Base-by-base conservation (phyloP, 306 rosid genomes). In the Benincasa hispida region DNA sequence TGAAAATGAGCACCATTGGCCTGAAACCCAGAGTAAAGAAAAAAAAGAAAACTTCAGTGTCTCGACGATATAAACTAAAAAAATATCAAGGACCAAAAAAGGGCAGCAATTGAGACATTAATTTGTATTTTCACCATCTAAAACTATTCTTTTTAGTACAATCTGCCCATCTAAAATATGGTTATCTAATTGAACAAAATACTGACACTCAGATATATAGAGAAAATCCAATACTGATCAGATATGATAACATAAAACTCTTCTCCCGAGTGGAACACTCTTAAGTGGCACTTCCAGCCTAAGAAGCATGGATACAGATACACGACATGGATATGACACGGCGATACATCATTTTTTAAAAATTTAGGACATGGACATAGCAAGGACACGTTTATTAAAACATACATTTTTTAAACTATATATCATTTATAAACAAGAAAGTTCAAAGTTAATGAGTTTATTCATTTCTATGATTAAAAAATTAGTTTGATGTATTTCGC, bases 1-100 rank as follows among this genome's bases (percentile, higher is more conserved):
- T 86, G 96, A 67, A 30, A 80, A 79, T 87, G 84, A 78, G 86
- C 62, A 79, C 92, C 90, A 81, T 85, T 88, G 7, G 90, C 82
- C 98, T 93, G 85, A 32, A 39, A 78, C 22, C 11, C 68, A 61
- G n/a, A n/a, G 39, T 30, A 14, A 42, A 25, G 19, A 18, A 2
- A 22, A n/a, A 12, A 30, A 53, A 50, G n/a, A 17, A 12, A 61
- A 27, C 22, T 15, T 61, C 68, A 72, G 27, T 27, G 25, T 78
- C 54, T n/a, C 68, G 1, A 61, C 13, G 0, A 61, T 41, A 61
- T 61, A 61, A 61, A 14, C 21, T 28, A 27, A 13, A 5, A 61
- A 7, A 6, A 9, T 6, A 14, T 0, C n/a, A 61, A 30, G 68
- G n/a, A 28, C n/a, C 18, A 13, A 17, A 30, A 30, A 15, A 61